Evolutionary conservation across 2,329 filamentous ascomycete species (phyloP).

Genomic region (Calonectria multiphialidica): DNA sequence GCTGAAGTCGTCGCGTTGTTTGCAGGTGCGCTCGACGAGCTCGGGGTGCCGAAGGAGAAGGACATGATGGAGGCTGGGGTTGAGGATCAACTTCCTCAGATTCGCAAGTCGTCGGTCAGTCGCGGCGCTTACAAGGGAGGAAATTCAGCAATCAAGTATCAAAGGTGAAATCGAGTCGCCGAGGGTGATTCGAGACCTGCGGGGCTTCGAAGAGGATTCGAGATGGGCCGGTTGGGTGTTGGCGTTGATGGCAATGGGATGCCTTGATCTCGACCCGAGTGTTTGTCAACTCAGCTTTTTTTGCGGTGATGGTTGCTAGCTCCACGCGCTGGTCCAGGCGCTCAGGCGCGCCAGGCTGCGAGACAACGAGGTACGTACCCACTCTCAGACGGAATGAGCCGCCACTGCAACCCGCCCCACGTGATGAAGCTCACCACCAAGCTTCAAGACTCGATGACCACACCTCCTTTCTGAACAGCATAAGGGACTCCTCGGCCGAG

Average conservation of each 20-base stretch:
- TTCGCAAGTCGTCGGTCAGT: conserved; percentile 27
- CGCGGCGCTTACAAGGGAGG: conserved; percentile 21
- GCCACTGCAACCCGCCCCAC: conserved; percentile 36
- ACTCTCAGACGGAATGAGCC: conserved; percentile 25
- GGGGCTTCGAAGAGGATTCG: conserved; percentile 25
- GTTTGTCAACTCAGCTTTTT: conserved; percentile 44
- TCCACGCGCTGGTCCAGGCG: conserved; percentile 34
- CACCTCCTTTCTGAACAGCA: conserved; percentile 35
- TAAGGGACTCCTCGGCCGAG: conserved; percentile 18
- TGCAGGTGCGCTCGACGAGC: conserved; percentile 49
- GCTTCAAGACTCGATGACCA: conserved; percentile 30
- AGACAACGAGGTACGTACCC: conserved; percentile 24
- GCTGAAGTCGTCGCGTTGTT: conserved; percentile 51
- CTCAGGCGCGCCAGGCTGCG: conserved; percentile 22
- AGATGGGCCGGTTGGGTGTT: conserved; percentile 28
- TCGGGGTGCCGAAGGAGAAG: conserved; percentile 53
- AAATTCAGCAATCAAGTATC: conserved; percentile 17
- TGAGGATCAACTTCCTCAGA: conserved; percentile 36
- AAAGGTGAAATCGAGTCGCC: neutral
- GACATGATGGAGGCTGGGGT: conserved; percentile 48
- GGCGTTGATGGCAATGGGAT: conserved; percentile 41
- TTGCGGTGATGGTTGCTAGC: conserved; percentile 35
- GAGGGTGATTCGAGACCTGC: conserved; percentile 16
- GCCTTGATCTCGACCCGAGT: conserved; percentile 19
- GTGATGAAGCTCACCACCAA: conserved; percentile 40